Evolutionary conservation across 2,329 filamentous ascomycete species (phyloP).

Genomic region (Lanzia echinophila): DNA sequence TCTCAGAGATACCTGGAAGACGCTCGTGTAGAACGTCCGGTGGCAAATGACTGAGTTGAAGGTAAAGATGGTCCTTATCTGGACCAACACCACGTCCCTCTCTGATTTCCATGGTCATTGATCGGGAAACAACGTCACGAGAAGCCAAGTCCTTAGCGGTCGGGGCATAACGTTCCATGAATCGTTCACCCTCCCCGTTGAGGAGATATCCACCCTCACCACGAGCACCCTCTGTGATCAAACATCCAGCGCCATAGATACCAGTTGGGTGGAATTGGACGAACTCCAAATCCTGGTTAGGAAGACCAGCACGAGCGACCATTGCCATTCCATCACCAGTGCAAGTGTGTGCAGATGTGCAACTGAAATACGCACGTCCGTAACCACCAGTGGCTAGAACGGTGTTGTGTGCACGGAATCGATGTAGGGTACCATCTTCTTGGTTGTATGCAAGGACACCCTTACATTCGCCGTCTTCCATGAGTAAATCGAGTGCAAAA

Average conservation of each 20-base stretch:
- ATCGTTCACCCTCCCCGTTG: constrained; percentile 42
- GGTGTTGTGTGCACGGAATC: constrained; percentile 39
- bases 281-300: constrained; percentile 45
- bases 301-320: constrained; percentile 41
- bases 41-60: constrained; percentile 42
- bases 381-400: constrained; percentile 43
- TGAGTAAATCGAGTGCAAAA: constrained; percentile 42
- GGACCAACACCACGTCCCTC: constrained; percentile 40
- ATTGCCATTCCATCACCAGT: constrained; percentile 45
- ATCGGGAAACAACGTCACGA: constrained; percentile 40
- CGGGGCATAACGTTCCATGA: constrained; percentile 46
- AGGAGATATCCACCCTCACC: constrained; percentile 44
- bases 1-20: constrained; percentile 44
- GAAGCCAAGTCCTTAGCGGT: constrained; percentile 44
- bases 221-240: constrained; percentile 44
- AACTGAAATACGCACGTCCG: constrained; percentile 44
- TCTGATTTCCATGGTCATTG: constrained; percentile 43
- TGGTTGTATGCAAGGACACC: constrained; percentile 33
- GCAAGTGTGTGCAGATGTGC: constrained; percentile 42
- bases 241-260: constrained; percentile 43
- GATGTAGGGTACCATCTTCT: constrained; percentile 42
- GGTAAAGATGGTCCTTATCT: constrained; percentile 41
- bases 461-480: constrained; percentile 41
- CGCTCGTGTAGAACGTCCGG: constrained; percentile 40
- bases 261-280: constrained; percentile 45